phyloP scores from a whole-genome alignment of 768 basidiomycete genomes.

The Asterophora parasitica region DNA sequence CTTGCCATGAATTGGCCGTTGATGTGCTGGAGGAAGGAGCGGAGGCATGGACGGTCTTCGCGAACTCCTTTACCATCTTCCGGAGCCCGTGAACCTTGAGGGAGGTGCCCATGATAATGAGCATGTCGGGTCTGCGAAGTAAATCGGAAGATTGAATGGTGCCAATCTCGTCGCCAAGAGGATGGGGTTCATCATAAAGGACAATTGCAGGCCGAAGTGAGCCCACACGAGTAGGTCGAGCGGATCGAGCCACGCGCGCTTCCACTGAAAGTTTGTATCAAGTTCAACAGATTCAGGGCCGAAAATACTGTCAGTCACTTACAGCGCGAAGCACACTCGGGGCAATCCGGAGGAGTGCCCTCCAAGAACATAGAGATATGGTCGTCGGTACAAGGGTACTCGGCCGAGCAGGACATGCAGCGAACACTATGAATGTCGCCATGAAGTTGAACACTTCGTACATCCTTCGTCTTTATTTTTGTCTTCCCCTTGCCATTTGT shows the following conservation, averaged over 20 bases:
- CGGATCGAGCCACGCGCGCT: constrained; percentile 77
- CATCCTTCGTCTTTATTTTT: constrained; percentile 63
- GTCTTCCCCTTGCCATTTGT: constrained; percentile 60
- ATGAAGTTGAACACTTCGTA: constrained; percentile 89
- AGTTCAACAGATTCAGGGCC: background rate
- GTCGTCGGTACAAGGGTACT: constrained; percentile 63
- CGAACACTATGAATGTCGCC: constrained; percentile 91
- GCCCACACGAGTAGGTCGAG: constrained; percentile 74
- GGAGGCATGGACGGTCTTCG: constrained; percentile 67
- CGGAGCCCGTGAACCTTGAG: constrained; percentile 95
- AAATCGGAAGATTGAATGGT: constrained; percentile 74
- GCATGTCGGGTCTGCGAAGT: constrained; percentile 76
- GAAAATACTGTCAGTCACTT: constrained; percentile 27
- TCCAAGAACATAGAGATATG: constrained; percentile 60
- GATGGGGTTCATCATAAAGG: constrained; percentile 92
- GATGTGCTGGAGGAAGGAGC: constrained; percentile 28
- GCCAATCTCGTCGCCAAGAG: constrained; percentile 89
- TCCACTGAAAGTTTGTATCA: constrained; percentile 40
- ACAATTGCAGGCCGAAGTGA: constrained; percentile 92
- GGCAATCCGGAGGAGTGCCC: constrained; percentile 79
- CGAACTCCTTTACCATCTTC: constrained; percentile 92
- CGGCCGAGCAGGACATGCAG: constrained; percentile 79
- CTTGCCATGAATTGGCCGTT: constrained; percentile 44
- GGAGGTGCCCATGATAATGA: constrained; percentile 97
- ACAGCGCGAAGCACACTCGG: constrained; percentile 82